Percentiles rank a stretch among this genome's conserved stretches.
These are phyloP conservation scores for Schizothecium vesticola DNA, from an alignment of 495 filamentous ascomycete genomes.

Conservation along the genomic window DNA sequence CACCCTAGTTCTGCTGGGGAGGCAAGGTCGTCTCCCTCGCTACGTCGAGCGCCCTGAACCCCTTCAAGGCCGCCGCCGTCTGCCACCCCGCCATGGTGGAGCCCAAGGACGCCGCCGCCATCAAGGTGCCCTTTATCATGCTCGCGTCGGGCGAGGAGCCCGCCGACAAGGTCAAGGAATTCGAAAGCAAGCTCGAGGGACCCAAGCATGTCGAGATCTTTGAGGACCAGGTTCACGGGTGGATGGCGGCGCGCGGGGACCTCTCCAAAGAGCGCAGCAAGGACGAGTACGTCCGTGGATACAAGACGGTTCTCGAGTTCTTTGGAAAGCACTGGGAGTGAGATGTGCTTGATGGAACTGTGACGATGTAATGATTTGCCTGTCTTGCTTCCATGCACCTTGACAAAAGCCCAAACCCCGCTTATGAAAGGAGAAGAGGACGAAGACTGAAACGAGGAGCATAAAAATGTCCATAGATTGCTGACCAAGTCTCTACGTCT, in stretches of 20 bases:
- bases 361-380: background rate
- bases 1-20: constrained; percentile 75
- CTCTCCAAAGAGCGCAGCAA: constrained; percentile 61
- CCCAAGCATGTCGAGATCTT: constrained; percentile 78
- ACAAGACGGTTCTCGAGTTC: constrained; percentile 67
- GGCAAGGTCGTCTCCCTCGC: constrained; percentile 62
- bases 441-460: background rate
- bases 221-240: constrained; percentile 78
- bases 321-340: constrained; percentile 58
- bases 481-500: background rate
- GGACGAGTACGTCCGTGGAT: constrained; percentile 75
- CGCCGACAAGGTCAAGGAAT: constrained; percentile 62
- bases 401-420: background rate
- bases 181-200: constrained; percentile 58
- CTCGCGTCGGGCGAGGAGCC: constrained; percentile 66
- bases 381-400: background rate
- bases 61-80: constrained; percentile 65
- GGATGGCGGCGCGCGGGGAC: constrained; percentile 77
- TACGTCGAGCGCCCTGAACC: constrained; percentile 53
- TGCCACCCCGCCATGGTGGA: constrained; percentile 88
- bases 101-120: constrained; percentile 60
- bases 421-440: background rate
- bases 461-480: background rate
- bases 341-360: background rate
- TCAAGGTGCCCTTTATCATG: constrained; percentile 59